phyloP scores from a whole-genome alignment of 345 rosid genomes.

The Rhizophora apiculata region DNA sequence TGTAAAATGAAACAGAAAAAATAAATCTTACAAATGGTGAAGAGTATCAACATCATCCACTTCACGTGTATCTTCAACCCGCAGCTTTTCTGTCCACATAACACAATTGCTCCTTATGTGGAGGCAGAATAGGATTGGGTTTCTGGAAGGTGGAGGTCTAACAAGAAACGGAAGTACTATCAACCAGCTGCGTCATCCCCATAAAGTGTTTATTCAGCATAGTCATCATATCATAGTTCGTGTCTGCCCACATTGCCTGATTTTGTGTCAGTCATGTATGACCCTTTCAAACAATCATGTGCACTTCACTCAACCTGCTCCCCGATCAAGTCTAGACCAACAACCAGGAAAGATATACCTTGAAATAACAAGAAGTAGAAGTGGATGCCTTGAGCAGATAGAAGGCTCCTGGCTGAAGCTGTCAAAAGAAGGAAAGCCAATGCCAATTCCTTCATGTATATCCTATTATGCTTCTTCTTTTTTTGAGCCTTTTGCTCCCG shows the following conservation, averaged over 20 bases:
- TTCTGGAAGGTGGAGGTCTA: conserved; percentile 17
- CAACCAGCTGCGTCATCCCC: conserved; percentile 11
- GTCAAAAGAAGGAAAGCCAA: conserved; percentile 80
- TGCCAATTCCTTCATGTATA: conserved; percentile 78
- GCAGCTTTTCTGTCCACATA: conserved; percentile 16
- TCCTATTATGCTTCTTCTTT: conserved; percentile 84
- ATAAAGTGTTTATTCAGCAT: background rate
- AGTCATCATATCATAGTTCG: conserved; percentile 6
- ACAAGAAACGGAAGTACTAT: conserved; percentile 16
- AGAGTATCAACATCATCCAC: conserved; percentile 14
- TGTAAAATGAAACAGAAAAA: conserved; percentile 11
- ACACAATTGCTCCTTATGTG: conserved; percentile 2
- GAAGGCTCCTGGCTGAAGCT: conserved; percentile 80
- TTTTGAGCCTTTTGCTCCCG: conserved; percentile 40
- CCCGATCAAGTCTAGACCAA: conserved; percentile 91
- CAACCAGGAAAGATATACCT: conserved; percentile 87
- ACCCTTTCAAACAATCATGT: background rate
- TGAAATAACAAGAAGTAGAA: conserved; percentile 97
- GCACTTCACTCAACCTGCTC: conserved; percentile 71
- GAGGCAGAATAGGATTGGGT: conserved; percentile 10
- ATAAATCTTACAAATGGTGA: conserved; percentile 19
- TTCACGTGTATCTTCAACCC: conserved; percentile 11
- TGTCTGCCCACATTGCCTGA: conserved; percentile 10
- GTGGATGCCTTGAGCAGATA: conserved; percentile 96
- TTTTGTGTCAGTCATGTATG: background rate